Evolutionary conservation across 2,329 filamentous ascomycete species (phyloP).

Genomic region (Beauveria caledonica): DNA sequence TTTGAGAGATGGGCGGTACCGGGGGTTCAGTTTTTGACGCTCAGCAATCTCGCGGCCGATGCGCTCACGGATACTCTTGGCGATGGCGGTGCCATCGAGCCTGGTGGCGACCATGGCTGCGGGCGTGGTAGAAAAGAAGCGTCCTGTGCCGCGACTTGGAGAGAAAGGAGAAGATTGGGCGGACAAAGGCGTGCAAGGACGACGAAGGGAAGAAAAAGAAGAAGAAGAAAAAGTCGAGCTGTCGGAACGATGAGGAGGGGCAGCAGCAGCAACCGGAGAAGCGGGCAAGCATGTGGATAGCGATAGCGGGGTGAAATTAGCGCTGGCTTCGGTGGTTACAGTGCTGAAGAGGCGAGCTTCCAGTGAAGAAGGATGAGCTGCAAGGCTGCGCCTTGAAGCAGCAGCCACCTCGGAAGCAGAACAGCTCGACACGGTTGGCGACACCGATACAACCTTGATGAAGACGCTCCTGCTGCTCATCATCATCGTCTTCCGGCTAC

Average conservation of each 20-base stretch:
- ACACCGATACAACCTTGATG: neutral
- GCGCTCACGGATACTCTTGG: slow-evolving; percentile 78
- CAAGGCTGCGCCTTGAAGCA: neutral
- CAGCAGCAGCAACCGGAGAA: neutral
- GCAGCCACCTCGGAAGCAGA: neutral
- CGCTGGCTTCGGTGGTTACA: neutral
- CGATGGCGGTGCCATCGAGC: slow-evolving; percentile 94
- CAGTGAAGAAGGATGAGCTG: neutral
- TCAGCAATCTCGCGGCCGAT: slow-evolving; percentile 73
- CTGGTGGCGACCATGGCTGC: slow-evolving; percentile 74
- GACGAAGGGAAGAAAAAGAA: neutral
- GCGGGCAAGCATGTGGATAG: neutral
- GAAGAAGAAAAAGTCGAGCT: slow-evolving; percentile 1
- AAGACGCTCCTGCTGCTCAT: neutral
- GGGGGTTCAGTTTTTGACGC: slow-evolving; percentile 73
- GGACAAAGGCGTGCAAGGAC: neutral
- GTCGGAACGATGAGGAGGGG: neutral
- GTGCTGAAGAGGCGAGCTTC: neutral
- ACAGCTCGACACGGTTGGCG: neutral
- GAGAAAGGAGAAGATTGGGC: neutral
- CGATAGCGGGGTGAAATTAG: neutral
- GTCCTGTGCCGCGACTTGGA: slow-evolving; percentile 14
- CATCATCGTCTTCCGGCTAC: too few relatives aligned
- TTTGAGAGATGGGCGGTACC: slow-evolving; percentile 82
- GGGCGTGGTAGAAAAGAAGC: slow-evolving; percentile 42